Evolutionary conservation across 805 yeast genomes (phyloP).

Genomic region (Saccharomycopsis sp.): DNA sequence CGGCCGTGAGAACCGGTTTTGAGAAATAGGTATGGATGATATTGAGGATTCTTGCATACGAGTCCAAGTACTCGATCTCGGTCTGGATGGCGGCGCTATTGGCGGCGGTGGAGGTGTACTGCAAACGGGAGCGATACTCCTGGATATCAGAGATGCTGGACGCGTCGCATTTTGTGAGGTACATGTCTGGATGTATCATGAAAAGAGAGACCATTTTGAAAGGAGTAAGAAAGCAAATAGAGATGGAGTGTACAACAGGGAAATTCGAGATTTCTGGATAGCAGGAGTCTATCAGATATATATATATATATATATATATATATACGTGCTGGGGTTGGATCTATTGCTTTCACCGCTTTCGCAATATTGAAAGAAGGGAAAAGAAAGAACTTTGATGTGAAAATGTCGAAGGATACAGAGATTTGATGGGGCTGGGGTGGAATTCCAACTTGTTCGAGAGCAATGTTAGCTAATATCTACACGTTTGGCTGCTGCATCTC

Average conservation of each 20-base stretch:
- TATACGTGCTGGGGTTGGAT: too few relatives aligned
- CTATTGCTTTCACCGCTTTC: too few relatives aligned
- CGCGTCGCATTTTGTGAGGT: slow-evolving; percentile 17
- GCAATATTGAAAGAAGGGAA: too few relatives aligned
- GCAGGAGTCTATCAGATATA: too few relatives aligned
- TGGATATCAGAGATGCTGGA: slow-evolving; percentile 7
- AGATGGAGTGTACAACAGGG: not conserved
- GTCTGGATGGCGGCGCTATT: slow-evolving; percentile 5
- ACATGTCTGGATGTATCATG: slow-evolving; percentile 17
- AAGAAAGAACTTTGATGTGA: too few relatives aligned
- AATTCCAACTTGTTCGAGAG: too few relatives aligned
- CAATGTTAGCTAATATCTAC: too few relatives aligned
- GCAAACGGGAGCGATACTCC: slow-evolving; percentile 7
- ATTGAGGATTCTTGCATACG: slow-evolving; percentile 9
- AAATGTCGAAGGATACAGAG: too few relatives aligned
- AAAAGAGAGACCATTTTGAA: slow-evolving; percentile 16
- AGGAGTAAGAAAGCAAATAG: not conserved
- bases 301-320: too few relatives aligned
- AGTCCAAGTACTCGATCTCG: slow-evolving; percentile 12
- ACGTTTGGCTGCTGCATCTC: not conserved
- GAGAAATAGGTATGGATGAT: slow-evolving; percentile 17
- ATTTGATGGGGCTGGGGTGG: too few relatives aligned
- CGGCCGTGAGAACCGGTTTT: slow-evolving; percentile 12
- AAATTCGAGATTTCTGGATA: too few relatives aligned
- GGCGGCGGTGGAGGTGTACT: not conserved